phyloP scores from a whole-genome alignment of 2,329 filamentous ascomycete genomes.

The Epichloe aotearoae region DNA sequence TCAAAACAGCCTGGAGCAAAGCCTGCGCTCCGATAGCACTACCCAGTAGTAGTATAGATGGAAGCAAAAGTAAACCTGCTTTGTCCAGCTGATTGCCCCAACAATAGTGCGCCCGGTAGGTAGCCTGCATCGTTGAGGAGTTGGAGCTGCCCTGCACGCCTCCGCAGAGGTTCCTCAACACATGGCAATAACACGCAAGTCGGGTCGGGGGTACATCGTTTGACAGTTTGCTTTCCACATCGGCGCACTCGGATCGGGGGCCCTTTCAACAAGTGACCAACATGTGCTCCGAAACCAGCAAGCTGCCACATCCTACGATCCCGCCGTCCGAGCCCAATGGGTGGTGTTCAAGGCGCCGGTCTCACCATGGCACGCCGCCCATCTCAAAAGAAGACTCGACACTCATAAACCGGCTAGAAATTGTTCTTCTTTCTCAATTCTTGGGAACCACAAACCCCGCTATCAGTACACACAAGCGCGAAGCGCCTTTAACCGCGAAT shows the following conservation, averaged over 20 bases:
- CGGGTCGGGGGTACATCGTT: neutral
- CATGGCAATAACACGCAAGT: neutral
- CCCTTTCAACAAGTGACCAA: too few species aligned
- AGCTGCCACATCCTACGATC: too few species aligned
- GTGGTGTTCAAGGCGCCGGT: neutral
- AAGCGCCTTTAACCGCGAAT: neutral
- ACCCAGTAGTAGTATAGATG: neutral
- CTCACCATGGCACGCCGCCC: neutral
- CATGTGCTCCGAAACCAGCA: too few species aligned
- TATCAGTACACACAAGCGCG: conserved; percentile 1
- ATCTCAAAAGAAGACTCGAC: neutral
- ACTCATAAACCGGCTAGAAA: neutral
- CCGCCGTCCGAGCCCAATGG: too few species aligned
- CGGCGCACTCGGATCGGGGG: too few species aligned
- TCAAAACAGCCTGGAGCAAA: conserved; percentile 13
- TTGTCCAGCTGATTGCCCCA: conserved; percentile 68
- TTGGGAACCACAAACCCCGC: neutral
- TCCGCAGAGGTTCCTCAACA: too few species aligned
- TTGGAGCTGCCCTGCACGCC: too few species aligned
- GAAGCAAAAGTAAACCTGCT: conserved; percentile 25
- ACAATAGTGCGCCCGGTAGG: conserved; percentile 49
- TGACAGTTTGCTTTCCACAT: neutral
- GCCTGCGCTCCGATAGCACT: conserved; percentile 16
- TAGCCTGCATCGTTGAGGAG: conserved; percentile 45
- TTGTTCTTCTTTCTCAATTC: neutral